These are phyloP conservation scores for Plasmodium coatneyi DNA, from an alignment of 169 alveolate genomes.

Conservation along the genomic window DNA sequence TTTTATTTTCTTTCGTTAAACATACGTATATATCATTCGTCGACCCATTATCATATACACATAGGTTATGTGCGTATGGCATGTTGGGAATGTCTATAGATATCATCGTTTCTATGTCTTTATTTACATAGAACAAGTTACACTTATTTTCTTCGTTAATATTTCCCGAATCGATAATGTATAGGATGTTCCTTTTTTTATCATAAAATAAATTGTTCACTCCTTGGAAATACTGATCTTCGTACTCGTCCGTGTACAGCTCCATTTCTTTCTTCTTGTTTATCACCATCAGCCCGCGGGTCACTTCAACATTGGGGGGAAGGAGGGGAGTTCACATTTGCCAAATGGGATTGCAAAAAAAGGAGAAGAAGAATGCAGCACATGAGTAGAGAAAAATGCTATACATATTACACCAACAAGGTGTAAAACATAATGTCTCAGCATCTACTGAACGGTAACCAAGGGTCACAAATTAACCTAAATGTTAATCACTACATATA, in stretches of 20 bases:
- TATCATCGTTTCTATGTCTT: slow-evolving; percentile 72
- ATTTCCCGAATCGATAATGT: slow-evolving; percentile 62
- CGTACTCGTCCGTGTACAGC: slow-evolving; percentile 51
- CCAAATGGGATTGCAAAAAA: background rate
- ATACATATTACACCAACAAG: background rate
- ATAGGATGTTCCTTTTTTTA: slow-evolving; percentile 25
- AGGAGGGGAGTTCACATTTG: background rate
- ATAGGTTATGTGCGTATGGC: slow-evolving; percentile 40
- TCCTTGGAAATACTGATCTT: slow-evolving; percentile 25
- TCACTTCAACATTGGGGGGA: slow-evolving; percentile 22
- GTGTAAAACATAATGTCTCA: background rate
- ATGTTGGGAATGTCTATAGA: slow-evolving; percentile 17
- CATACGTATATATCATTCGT: slow-evolving; percentile 37
- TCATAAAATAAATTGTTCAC: slow-evolving; percentile 43
- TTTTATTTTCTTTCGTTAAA: slow-evolving; percentile 68
- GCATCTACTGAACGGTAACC: background rate
- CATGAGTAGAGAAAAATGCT: background rate
- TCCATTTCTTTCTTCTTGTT: slow-evolving; percentile 52
- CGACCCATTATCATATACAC: slow-evolving; percentile 52
- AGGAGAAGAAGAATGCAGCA: background rate
- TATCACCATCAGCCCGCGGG: slow-evolving; percentile 52
- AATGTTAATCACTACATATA: background rate
- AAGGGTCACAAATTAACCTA: background rate
- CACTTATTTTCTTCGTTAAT: slow-evolving; percentile 67
- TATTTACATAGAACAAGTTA: slow-evolving; percentile 56